Evolutionary conservation across 192 early-diverging fungal species (phyloP).

Genomic region (Podila epigama): DNA sequence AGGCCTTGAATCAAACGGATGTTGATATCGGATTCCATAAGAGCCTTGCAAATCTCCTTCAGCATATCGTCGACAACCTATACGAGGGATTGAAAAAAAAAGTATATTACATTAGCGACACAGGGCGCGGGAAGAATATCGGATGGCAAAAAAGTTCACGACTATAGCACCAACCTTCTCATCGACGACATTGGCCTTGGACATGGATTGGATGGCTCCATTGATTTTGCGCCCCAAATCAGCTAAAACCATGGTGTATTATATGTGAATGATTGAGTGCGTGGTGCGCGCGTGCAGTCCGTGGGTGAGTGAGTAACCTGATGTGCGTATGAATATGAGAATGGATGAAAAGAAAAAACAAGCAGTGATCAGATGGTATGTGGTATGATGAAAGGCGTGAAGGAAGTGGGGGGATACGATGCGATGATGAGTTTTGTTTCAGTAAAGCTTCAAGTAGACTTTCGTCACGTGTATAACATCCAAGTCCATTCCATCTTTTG

Average conservation of each 20-base stretch:
- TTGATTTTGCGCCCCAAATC: constrained; percentile 93
- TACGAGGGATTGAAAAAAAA: not conserved
- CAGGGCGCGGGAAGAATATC: not conserved
- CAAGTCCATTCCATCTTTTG: too few species aligned
- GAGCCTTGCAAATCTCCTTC: constrained; percentile 86
- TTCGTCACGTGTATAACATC: too few species aligned
- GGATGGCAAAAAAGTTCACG: not conserved
- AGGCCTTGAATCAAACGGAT: constrained; percentile 83
- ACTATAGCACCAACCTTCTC: constrained; percentile 64
- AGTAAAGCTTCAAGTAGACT: too few species aligned
- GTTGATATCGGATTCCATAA: constrained; percentile 93
- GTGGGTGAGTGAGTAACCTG: too few species aligned
- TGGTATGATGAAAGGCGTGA: too few species aligned
- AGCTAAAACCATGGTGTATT: constrained; percentile 78
- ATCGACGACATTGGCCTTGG: constrained; percentile 88
- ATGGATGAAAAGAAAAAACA: too few species aligned
- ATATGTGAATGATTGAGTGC: constrained; percentile 1
- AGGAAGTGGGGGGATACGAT: too few species aligned
- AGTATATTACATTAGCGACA: not conserved
- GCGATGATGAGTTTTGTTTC: too few species aligned
- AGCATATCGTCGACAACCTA: constrained; percentile 80
- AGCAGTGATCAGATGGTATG: too few species aligned
- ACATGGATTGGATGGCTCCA: constrained; percentile 78
- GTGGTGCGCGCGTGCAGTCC: too few species aligned
- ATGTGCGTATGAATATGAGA: too few species aligned